Base-by-base conservation (phyloP, 2,329 filamentous ascomycete genomes). In the Paecilomyces niveus region DNA sequence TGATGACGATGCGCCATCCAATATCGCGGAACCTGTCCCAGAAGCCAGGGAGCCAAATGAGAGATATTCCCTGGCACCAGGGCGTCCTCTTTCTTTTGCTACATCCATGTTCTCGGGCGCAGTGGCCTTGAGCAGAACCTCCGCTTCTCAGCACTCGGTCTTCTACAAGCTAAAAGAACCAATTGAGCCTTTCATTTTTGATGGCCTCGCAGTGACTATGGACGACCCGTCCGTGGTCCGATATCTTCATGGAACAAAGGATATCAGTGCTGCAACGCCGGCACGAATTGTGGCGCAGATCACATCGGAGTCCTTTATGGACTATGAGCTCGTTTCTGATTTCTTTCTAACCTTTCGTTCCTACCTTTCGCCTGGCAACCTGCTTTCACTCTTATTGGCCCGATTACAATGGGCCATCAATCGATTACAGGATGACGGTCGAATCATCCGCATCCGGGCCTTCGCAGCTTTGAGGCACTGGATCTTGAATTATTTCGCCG, bases 331-430 rank as follows among this genome's bases (percentile, higher is more conserved):
- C 4, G 85, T 99, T 3, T 97, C 94, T 1, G 94, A 99, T 73
- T 99, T 99, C 75, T 99, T 99, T 69, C 83, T 99, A 22, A 97
- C 94, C 0, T 99, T 91, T 69, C 89, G 94, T 54, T 84, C 89
- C 2, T 99, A 97, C 69, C 80, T 99, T 59, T 86, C 90, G 11
- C 81, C 89, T 0, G 80, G 81, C 21, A 88, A 93, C 66, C 81
- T 99, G 3, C 81, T 96, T 22, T 85, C 87, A 53, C 91, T 96
- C 80, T 81, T 99, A 15, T 82, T 97, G 62, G 88, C 92, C 1
- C 85, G 94, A 18, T 77, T 99, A 56, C 83, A 87, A 64, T 99
- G 94, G 94, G 92, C 94, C 0, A 81, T 97, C 54, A 84, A 84
- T 54, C 84, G 90, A 57, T 79, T 83, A 53, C 90, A 96, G 69